Evolutionary conservation across 1,284 basidiomycete genomes (phyloP), one percentile per base, ranked within the genome.

Genomic region (Neolentinus lepideus): DNA sequence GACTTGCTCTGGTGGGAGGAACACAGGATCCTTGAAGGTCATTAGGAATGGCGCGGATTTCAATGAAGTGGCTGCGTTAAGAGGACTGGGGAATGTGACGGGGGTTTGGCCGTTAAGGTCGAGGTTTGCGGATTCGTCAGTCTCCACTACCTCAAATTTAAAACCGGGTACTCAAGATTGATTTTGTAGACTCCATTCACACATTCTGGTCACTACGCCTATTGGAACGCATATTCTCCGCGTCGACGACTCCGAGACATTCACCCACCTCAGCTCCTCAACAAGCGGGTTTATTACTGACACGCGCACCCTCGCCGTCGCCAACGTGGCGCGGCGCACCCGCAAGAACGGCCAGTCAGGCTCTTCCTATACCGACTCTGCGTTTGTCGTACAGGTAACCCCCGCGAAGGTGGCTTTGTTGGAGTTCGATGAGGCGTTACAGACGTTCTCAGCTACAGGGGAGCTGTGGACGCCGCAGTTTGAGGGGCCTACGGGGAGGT

Each of bases 21-120:
- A 85, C 58, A 82, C 84, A 0, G 94, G 95, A 6, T 88, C 88
- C 10, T 66, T 99, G 9, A 85, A 92, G 36, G 71, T 95, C 25
- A 80, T 98, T 9, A 78, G 92, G 57, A 93, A 86, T 59, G 95
- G 95, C 2, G 93, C 92, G 0, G 89, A 92, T 55, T 84, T 96
- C 63, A 77, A 84, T 54, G 85, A 90, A 60, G 62, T 83, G 3
- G 82, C 86, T 0, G 69, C 69, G 24, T 64, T 93, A 4, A 78
- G 84, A 22, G 89, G 85, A 0, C 61, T 93, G 26, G 65, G 72
- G 0, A 74, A 80, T 52, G 74, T 90, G 3, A 78, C 80, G 9
- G 71, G 74, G 16, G 67, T 94, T 4, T 95, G 88, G 83, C 68
- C 87, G 0, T 60, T 93, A 22, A 75, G 78, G n/a, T 62, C 71